A percentile compares a stretch with the other conserved stretches of the same genome.
Evolutionary conservation across 1,284 basidiomycete genomes (phyloP).

Genomic region (Volvariella surrecta): DNA sequence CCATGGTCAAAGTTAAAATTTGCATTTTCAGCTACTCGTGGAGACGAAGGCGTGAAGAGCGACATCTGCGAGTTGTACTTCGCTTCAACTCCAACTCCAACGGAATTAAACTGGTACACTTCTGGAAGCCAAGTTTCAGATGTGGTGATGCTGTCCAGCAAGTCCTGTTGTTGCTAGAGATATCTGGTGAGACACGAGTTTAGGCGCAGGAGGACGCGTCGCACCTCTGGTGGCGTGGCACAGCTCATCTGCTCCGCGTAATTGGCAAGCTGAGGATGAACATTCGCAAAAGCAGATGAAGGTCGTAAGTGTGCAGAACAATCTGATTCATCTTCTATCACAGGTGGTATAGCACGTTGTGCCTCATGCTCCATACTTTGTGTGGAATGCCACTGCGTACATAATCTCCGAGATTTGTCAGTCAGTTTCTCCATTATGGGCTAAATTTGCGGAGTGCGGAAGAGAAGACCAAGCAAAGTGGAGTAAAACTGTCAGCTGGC

Average conservation of each 20-base stretch:
- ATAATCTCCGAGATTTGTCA: slow-evolving; percentile 33
- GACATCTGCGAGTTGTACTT: slow-evolving; percentile 24
- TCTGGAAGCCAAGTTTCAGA: slow-evolving; percentile 31
- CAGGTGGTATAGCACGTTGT: too few relatives aligned
- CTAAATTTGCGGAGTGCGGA: slow-evolving; percentile 19
- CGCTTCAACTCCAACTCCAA: slow-evolving; percentile 29
- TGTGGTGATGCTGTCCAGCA: not conserved
- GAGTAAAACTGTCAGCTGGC: too few relatives aligned
- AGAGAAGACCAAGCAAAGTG: slow-evolving; percentile 3
- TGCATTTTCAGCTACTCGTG: slow-evolving; percentile 32
- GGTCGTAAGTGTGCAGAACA: slow-evolving; percentile 9
- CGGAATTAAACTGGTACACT: slow-evolving; percentile 33
- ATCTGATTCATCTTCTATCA: not conserved
- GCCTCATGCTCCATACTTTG: not conserved
- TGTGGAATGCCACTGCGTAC: slow-evolving; percentile 23
- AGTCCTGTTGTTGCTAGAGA: too few relatives aligned
- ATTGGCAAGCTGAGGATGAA: slow-evolving; percentile 23
- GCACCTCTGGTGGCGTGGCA: slow-evolving; percentile 7
- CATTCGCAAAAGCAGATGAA: slow-evolving; percentile 20
- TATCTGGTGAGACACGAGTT: too few relatives aligned
- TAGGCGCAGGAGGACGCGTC: too few relatives aligned
- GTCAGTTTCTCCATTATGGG: slow-evolving; percentile 40
- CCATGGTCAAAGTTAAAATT: slow-evolving; percentile 41
- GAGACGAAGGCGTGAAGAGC: slow-evolving; percentile 34
- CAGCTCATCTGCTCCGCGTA: slow-evolving; percentile 23